Evolutionary conservation across 140 eudicot genomes (phyloP).

Genomic region (Bidens hawaiensis): DNA sequence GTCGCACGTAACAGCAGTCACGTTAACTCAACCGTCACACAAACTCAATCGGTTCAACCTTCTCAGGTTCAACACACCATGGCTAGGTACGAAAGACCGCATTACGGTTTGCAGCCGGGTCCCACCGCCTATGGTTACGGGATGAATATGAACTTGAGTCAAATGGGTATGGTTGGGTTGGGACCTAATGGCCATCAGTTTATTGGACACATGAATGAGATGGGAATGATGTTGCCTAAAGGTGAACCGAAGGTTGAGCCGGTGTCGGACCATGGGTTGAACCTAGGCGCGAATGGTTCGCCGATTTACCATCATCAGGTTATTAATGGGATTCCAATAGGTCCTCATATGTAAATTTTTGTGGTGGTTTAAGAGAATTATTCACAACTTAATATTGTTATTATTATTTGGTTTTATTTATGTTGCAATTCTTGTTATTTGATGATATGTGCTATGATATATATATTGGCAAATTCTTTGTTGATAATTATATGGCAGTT

Average conservation of each 20-base stretch:
- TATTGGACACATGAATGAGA: constrained; percentile 43
- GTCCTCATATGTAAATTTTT: constrained; percentile 59
- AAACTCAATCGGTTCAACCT: constrained; percentile 24
- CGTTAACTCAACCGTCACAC: constrained; percentile 27
- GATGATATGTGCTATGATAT: not conserved
- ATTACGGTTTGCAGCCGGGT: constrained; percentile 40
- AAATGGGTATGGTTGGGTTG: constrained; percentile 48
- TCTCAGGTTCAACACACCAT: constrained; percentile 41
- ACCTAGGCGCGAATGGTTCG: constrained; percentile 28
- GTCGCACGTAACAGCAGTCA: constrained; percentile 69
- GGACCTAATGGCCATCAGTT: constrained; percentile 25
- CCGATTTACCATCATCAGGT: constrained; percentile 49
- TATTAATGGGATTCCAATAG: constrained; percentile 52
- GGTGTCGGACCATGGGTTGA: constrained; percentile 42
- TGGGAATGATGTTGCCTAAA: constrained; percentile 56
- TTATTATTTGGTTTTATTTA: constrained; percentile 1
- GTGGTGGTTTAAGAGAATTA: constrained; percentile 9
- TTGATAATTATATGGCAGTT: not conserved
- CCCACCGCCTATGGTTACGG: constrained; percentile 45
- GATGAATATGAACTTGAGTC: constrained; percentile 43
- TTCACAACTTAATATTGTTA: constrained; percentile 9
- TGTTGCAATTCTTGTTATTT: constrained; percentile 5
- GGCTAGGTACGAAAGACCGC: constrained; percentile 49
- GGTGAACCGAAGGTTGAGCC: constrained; percentile 65
- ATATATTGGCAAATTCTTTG: constrained; percentile 1